Evolutionary conservation across 441 rosid genomes (phyloP), one percentile per base, ranked within the genome.

Genomic region (Euphorbia schlechtendalii): DNA sequence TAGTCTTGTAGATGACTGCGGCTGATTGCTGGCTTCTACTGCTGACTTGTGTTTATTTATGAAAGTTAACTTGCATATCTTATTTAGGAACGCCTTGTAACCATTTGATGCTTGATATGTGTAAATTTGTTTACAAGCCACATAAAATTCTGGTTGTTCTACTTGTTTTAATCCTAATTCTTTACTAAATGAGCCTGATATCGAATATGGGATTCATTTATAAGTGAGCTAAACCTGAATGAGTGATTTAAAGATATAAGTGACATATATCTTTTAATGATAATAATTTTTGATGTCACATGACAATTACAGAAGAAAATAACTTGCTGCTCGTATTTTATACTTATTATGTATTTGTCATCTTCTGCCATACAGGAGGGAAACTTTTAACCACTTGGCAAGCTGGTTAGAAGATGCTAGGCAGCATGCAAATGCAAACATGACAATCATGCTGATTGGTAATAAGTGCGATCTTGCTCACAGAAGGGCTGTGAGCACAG

Each of bases 401-500:
- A 90, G 96, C 79, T 94, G 99, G 97, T 80, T 94, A 63, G 99
- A 90, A 68, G 99, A 94, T 78, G 97, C 99, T 32, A 84, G 96
- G 77, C 99, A 90, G 87, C 99, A 94, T 67, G 97, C 97, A 32
- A 94, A 94, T 66, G 96, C 96, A 34, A 94, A 94, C 82, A 90
- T 93, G 99, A 87, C 96, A 22, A 89, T 93, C 49, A 89, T 93
- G 97, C 96, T 94, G 21, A 89, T 94, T 51, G 99, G 96, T 64
- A 90, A 94, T 64, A 94, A 94, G 82, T 86, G 85, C 76, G 99
- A 94, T 77, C 97, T 94, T 76, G 86, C 96, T 71, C 97, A 91
- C 73, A 81, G 99, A 75, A 86, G 99, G 74, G 99, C 97, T 1
- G 96, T 94, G 30, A 86, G 86, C 76, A 86, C 90, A 0, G 97